Base-by-base conservation (phyloP, 73 alveolate species). In the Breviolum minutum region DNA sequence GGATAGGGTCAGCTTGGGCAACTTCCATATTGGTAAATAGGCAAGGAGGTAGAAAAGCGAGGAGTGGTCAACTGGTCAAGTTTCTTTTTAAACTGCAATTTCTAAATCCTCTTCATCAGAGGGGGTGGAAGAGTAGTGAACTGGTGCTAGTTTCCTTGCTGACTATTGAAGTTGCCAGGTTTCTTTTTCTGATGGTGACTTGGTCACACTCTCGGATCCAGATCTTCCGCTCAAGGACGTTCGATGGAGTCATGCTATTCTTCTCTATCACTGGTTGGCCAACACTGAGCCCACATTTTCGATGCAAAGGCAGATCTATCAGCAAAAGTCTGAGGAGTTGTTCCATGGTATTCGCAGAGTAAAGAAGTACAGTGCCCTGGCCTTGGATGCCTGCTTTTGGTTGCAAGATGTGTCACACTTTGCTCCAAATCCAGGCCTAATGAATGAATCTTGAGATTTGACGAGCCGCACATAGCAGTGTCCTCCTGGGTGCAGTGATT, bases 241-340 rank as follows among this genome's bases (percentile, higher is more conserved):
- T 63, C 93, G 99, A 9, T 94, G 99, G 99, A 94, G 85, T 20
- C 99, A 94, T n/a, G 99, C 99, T 26, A 80, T 80, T 71, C 80
- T 94, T 60, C 93, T 94, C 71, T 94, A 79, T 71, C 92, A 80
- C 85, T 94, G 99, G 99, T 76, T 94, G 70, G 93, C 94, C 76
- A 88, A 80, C 27, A 94, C 99, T 10, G 99, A 94, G 61, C 76
- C 92, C 14, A 26, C 8, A 13, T 8, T 64, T 68, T 30, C 83
- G 63, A n/a, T 62, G 24, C 68, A 62, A 54, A 66, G 62, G 85
- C 85, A 80, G 74, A 64, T 63, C 20, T 63, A 26, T 63, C 71
- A 77, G 68, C 99, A 62, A 63, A 94, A 77, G 93, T 69, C 84
- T 27, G 90, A 92, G 40, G 85, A 92, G 22, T 84, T 92, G 81